Conservation (phyloP, 2,329 filamentous ascomycete species). For the Neonectria neomacrospora region DNA sequence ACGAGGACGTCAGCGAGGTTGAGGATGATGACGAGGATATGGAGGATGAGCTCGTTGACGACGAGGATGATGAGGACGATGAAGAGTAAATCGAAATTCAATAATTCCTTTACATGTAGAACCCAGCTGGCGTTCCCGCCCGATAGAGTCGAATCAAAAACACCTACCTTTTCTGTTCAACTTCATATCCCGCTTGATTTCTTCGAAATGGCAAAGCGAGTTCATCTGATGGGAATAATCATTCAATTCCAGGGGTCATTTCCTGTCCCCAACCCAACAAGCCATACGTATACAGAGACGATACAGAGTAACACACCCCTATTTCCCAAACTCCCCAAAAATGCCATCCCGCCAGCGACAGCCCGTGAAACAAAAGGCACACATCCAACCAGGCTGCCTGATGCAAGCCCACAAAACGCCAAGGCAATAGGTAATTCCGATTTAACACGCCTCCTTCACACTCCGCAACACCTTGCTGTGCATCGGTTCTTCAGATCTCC, state of each 20-base stretch:
- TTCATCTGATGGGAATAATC: slow-evolving; percentile 25
- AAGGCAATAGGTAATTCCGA: slow-evolving; percentile 36
- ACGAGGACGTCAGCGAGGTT: slow-evolving; percentile 53
- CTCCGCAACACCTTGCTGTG: slow-evolving; percentile 20
- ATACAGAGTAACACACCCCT: slow-evolving; percentile 30
- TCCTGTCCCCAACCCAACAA: slow-evolving; percentile 35
- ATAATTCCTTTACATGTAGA: slow-evolving; percentile 37
- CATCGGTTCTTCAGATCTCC: slow-evolving; percentile 37
- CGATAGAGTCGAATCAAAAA: slow-evolving; percentile 44
- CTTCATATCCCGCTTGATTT: background rate
- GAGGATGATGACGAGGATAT: slow-evolving; percentile 51
- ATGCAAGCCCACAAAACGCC: slow-evolving; percentile 39
- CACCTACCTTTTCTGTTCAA: slow-evolving; percentile 41
- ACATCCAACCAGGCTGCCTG: slow-evolving; percentile 30
- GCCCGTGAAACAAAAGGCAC: slow-evolving; percentile 21
- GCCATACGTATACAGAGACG: slow-evolving; percentile 35
- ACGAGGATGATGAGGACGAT: slow-evolving; percentile 44
- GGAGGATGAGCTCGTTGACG: slow-evolving; percentile 40
- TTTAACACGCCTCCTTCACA: slow-evolving; percentile 25
- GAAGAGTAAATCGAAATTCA: slow-evolving; percentile 40
- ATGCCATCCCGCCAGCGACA: slow-evolving; percentile 40
- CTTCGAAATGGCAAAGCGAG: background rate
- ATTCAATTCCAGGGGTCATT: slow-evolving; percentile 35
- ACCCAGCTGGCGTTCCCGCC: slow-evolving; percentile 33
- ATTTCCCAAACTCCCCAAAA: slow-evolving; percentile 39